These are phyloP conservation scores for Boletus barrowsii DNA, from an alignment of 768 basidiomycete species.

Conservation along the genomic window DNA sequence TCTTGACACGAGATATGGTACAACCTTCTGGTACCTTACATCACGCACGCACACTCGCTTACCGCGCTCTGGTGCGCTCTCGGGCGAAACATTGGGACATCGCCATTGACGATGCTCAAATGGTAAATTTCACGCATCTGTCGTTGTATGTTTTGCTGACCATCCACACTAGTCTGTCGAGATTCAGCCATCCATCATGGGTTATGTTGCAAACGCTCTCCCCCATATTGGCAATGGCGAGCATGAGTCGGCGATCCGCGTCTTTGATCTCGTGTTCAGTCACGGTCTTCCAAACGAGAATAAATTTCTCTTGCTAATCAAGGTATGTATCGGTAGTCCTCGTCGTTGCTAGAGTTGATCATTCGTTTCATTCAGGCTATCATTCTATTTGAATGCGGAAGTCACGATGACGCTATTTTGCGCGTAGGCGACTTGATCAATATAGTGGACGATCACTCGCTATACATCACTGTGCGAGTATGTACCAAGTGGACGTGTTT, in stretches of 20 bases:
- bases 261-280: constrained; percentile 4
- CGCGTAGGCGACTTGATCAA: too few relatives aligned
- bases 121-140: not conserved
- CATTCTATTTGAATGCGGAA: not conserved
- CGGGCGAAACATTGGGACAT: not conserved
- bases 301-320: constrained; percentile 6
- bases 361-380: not conserved
- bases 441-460: too few relatives aligned
- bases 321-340: not conserved
- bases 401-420: too few relatives aligned
- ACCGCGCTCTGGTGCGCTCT: not conserved
- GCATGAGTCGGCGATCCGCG: not conserved
- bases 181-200: constrained; percentile 1
- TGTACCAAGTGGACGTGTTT: too few relatives aligned
- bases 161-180: constrained; percentile 3
- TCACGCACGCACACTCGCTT: not conserved
- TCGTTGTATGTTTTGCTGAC: not conserved
- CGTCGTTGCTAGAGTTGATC: not conserved
- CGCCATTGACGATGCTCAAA: constrained; percentile 6
- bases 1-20: not conserved
- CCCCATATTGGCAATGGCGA: not conserved
- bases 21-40: not conserved
- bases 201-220: constrained; percentile 7
- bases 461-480: too few relatives aligned
- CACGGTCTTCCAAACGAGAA: not conserved